Evolutionary conservation across 2,329 filamentous ascomycete species (phyloP).

Genomic region (Chaetomiaceae sp.): DNA sequence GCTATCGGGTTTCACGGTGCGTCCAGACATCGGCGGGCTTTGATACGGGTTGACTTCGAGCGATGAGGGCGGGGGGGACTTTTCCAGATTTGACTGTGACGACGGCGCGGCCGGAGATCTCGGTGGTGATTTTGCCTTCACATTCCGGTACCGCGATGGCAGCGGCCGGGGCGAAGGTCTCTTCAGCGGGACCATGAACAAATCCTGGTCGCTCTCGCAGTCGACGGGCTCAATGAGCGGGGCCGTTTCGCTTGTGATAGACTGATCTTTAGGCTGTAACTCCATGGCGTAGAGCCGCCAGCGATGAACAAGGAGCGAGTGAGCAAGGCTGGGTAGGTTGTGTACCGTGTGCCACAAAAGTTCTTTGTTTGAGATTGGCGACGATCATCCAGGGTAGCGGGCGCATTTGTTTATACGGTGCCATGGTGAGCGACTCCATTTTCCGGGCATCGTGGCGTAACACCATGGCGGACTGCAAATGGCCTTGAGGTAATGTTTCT

Average conservation of each 20-base stretch:
- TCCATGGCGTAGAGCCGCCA: slow-evolving; percentile 8
- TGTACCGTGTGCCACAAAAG: background rate
- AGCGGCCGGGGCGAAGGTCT: slow-evolving; percentile 12
- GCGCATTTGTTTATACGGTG: slow-evolving; percentile 2
- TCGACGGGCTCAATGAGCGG: slow-evolving; percentile 21
- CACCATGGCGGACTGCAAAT: background rate
- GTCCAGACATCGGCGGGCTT: slow-evolving; percentile 6
- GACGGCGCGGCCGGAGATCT: background rate
- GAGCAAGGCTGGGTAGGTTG: too few relatives aligned
- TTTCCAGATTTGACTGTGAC: background rate
- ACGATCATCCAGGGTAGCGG: background rate
- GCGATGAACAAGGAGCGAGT: background rate
- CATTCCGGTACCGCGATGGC: slow-evolving; percentile 15
- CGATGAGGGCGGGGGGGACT: background rate
- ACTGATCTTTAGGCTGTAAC: slow-evolving; percentile 15
- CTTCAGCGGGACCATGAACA: slow-evolving; percentile 22
- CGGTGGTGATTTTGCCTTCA: slow-evolving; percentile 9
- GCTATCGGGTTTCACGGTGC: slow-evolving; percentile 12
- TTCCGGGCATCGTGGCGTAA: background rate
- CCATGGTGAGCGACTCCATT: background rate
- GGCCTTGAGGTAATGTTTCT: slow-evolving; percentile 8
- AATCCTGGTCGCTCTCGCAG: slow-evolving; percentile 14
- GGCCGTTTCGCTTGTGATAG: slow-evolving; percentile 22
- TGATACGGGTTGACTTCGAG: slow-evolving; percentile 3
- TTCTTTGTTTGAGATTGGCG: background rate